Base-by-base conservation (phyloP, 225 moss, liverwort and hornwort genomes). In the Takakia lepidozioides region DNA sequence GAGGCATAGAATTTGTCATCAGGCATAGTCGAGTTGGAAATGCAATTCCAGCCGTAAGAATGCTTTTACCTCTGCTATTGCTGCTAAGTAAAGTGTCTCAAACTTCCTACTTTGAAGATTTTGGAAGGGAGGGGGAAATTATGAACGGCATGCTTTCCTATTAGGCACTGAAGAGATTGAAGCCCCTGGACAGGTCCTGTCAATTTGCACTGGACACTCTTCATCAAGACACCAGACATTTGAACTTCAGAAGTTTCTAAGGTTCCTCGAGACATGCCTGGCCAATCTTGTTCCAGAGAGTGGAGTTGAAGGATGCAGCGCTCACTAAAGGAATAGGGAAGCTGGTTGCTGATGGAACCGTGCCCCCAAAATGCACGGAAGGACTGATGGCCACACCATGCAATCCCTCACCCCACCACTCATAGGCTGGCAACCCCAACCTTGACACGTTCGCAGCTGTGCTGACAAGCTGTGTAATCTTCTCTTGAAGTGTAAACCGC, bases 381-480 rank as follows among this genome's bases (percentile, higher is more conserved):
- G 84, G 81, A 48, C 75, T 75, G 3, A 30, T 30, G 0, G 87
- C 87, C 10, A 88, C 84, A 2, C 84, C 87, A 38, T 88, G 84
- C 16, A 88, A 68, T 1, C 77, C 87, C 48, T 88, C 87, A 20
- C 75, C 80, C 84, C 81, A 84, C 87, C 87, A 88, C 54, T 84
- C n/a, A 29, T 81, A 88, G n/a, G 57, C 53, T 0, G 84, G 87
- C 17, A 88, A 78, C 3, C 78, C 81, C 49, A 88, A 29, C 48
- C 84, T 46, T 16, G 84, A 66, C 42, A 88, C 65, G 58, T 61
- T 74, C 18, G 69, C 61, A 25, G 87, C 84, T 30, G 74, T 73
- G 61, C 57, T 84, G 17, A 72, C 70, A 39, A 88, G 74, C 70
- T 81, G 74, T 46, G 65, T 30, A 13, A 88, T 48, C 60, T 88